Conservation (phyloP, 202 grass and related monocot genomes). For the Setaria italica region DNA sequence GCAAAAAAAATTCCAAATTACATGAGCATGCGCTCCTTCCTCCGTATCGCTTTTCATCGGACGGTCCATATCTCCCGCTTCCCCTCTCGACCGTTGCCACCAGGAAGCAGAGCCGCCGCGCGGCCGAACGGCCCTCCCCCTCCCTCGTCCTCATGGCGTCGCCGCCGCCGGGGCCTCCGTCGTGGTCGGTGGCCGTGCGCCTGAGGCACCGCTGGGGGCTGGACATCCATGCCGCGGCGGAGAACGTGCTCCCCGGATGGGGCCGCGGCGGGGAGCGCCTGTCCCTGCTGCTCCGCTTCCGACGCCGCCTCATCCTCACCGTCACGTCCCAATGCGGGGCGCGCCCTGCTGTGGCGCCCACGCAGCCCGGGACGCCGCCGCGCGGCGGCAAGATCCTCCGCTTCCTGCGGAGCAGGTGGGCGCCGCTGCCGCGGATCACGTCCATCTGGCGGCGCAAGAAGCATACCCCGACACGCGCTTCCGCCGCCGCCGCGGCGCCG, state of each 20-base stretch:
- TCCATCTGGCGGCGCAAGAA: conserved; percentile 44
- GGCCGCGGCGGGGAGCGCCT: conserved; percentile 65
- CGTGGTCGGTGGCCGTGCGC: conserved; percentile 66
- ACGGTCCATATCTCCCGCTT: background rate
- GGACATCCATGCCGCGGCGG: conserved; percentile 57
- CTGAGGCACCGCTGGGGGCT: conserved; percentile 61
- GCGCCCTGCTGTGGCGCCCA: background rate
- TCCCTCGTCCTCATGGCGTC: conserved; percentile 16
- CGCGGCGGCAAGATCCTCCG: conserved; percentile 21
- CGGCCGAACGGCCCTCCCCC: conserved; percentile 41
- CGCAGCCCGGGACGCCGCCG: background rate
- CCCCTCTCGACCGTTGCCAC: conserved; percentile 32
- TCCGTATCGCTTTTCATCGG: background rate
- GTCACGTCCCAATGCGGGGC: conserved; percentile 49
- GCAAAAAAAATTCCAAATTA: too few relatives aligned
- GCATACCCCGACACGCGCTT: background rate
- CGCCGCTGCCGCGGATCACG: background rate
- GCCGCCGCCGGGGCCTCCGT: conserved; percentile 11
- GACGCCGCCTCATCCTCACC: conserved; percentile 53
- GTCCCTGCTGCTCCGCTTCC: conserved; percentile 68
- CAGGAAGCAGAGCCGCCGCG: conserved; percentile 39
- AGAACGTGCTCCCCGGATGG: conserved; percentile 70
- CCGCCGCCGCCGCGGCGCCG: background rate
- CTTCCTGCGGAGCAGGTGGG: conserved; percentile 37
- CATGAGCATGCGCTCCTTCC: background rate